These are phyloP conservation scores for Neopestalotiopsis sp. DNA, from an alignment of 2,329 filamentous ascomycete genomes.

Conservation along the genomic window DNA sequence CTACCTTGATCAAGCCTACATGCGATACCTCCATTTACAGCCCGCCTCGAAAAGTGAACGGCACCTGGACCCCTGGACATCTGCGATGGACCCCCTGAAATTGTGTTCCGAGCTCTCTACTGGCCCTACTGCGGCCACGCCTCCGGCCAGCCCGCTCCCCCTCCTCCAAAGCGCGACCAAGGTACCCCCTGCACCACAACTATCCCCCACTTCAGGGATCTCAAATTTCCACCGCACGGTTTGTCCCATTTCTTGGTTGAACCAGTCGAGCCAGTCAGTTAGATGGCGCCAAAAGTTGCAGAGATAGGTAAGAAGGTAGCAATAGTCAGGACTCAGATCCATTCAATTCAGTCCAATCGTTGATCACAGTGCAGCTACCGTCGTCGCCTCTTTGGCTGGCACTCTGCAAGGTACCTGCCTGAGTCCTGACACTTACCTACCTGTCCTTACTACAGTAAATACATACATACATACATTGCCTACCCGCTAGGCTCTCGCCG, in stretches of 20 bases:
- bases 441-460: neutral
- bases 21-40: neutral
- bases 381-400: neutral
- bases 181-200: neutral
- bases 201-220: constrained; percentile 4
- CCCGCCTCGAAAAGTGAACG: neutral
- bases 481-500: too few species aligned
- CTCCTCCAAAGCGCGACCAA: too few species aligned
- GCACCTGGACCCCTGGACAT: neutral
- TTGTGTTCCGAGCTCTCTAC: neutral
- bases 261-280: neutral
- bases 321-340: neutral
- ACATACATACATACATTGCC: too few species aligned
- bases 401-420: neutral
- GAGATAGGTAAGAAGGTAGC: neutral
- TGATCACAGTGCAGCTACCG: neutral
- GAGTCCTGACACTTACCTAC: neutral
- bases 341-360: neutral
- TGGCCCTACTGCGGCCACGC: neutral
- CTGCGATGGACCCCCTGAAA: neutral
- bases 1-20: too few species aligned
- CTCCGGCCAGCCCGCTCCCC: constrained; percentile 4
- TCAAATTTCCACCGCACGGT: constrained; percentile 16
- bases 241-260: constrained; percentile 1
- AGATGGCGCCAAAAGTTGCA: neutral